Conservation (phyloP, 2,329 filamentous ascomycete species). For the Dothidotthia symphoricarpi region DNA sequence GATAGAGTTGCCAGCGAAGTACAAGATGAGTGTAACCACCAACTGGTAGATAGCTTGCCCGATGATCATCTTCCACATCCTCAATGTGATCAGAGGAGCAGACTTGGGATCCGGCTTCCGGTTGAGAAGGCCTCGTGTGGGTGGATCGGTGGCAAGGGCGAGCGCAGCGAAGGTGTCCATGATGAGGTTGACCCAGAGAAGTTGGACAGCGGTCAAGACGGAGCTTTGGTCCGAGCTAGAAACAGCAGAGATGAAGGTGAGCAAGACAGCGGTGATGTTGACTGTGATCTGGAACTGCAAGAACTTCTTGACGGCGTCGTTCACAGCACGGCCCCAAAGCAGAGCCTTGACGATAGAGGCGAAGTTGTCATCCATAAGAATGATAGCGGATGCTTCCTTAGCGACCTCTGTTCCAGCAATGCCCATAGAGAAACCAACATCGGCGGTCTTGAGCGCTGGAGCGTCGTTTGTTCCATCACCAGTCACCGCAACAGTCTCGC, state of each 20-base stretch:
- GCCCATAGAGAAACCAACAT: slow-evolving; percentile 84
- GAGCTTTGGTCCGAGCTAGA: slow-evolving; percentile 66
- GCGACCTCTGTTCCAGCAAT: slow-evolving; percentile 80
- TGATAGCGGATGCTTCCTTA: slow-evolving; percentile 81
- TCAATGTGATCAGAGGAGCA: slow-evolving; percentile 73
- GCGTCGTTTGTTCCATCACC: slow-evolving; percentile 84
- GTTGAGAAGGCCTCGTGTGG: slow-evolving; percentile 74
- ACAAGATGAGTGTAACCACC: slow-evolving; percentile 72
- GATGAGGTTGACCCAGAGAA: slow-evolving; percentile 95
- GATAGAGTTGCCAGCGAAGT: slow-evolving; percentile 67
- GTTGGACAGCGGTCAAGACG: slow-evolving; percentile 83
- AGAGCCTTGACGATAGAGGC: slow-evolving; percentile 81
- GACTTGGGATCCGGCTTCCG: slow-evolving; percentile 76
- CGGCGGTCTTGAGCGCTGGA: slow-evolving; percentile 74
- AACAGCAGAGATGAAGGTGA: slow-evolving; percentile 86
- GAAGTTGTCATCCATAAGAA: slow-evolving; percentile 87
- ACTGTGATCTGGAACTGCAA: slow-evolving; percentile 71
- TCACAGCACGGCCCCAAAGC: slow-evolving; percentile 64
- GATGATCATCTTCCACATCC: slow-evolving; percentile 99
- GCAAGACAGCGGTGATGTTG: slow-evolving; percentile 84
- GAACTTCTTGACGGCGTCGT: slow-evolving; percentile 46
- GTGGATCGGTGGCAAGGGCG: slow-evolving; percentile 86
- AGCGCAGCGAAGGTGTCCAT: slow-evolving; percentile 95
- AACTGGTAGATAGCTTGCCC: slow-evolving; percentile 91
- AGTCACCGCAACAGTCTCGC: slow-evolving; percentile 78